phyloP scores from a whole-genome alignment of 805 yeast genomes.

The Candida rishiriensis region DNA sequence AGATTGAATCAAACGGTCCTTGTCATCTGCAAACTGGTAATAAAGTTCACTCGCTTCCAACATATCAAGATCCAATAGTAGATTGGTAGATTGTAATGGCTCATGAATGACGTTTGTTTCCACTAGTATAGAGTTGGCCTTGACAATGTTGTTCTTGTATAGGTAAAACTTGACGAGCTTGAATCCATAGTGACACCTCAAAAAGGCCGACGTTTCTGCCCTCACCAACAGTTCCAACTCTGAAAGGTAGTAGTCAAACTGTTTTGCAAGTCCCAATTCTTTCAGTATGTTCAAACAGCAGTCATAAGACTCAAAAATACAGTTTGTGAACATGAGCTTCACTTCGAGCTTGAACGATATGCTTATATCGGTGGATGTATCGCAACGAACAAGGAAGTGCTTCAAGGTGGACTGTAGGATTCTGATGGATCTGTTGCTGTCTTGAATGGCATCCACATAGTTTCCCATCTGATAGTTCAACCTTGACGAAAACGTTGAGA shows the following conservation, averaged over 20 bases:
- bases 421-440: conserved; percentile 46
- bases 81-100: conserved; percentile 6
- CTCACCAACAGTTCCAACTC: conserved; percentile 43
- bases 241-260: conserved; percentile 47
- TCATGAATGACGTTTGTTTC: too few relatives aligned
- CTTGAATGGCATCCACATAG: conserved; percentile 30
- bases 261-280: conserved; percentile 54
- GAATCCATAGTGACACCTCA: conserved; percentile 17
- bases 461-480: conserved; percentile 19
- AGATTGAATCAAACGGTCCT: conserved; percentile 9
- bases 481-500: conserved; percentile 31
- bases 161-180: conserved; percentile 22
- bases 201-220: conserved; percentile 23
- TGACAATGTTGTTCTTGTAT: conserved; percentile 7
- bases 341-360: conserved; percentile 17
- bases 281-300: conserved; percentile 35
- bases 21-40: conserved; percentile 10
- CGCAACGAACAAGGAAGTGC: conserved; percentile 26
- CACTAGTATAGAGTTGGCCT: conserved; percentile 5
- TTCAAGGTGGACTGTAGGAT: conserved; percentile 50
- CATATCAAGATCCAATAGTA: conserved; percentile 14
- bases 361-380: conserved; percentile 13
- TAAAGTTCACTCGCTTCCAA: conserved; percentile 15
- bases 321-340: conserved; percentile 34
- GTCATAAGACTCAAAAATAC: conserved; percentile 36